Base-by-base conservation (phyloP, 208 protist genomes). In the Naegleria gruberi region DNA sequence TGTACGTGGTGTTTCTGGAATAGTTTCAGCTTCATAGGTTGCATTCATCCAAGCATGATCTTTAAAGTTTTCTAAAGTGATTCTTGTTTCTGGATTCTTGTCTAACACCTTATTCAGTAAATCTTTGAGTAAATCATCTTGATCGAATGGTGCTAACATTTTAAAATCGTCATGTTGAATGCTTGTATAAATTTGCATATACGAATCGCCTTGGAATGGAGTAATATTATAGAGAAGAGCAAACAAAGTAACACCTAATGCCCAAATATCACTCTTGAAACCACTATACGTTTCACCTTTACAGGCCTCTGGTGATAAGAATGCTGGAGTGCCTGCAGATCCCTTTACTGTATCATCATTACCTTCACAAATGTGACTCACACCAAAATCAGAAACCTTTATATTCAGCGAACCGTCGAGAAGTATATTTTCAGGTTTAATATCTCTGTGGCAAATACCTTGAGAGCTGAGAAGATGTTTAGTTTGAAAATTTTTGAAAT, bases 201-300 rank as follows among this genome's bases (percentile, higher is more conserved):
- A 90, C 5, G 77, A 92, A 19, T 47, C 45, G 8, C 90, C 89
- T 6, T 55, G 89, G 82, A 96, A 96, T 34, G 96, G 95, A 37
- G 97, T 91, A 41, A 74, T 89, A 42, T 95, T 95, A 90, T 92
- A 95, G 8, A 94, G 91, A 87, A 96, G 92, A 91, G 96, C 91
- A 90, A 94, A 98, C 37, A 98, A 90, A 23, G 96, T 97, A 86
- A 98, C 92, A 17, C 96, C 96, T 81, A 97, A 95, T 23, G 95
- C 93, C 96, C 96, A 98, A 90, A 95, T 96, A 92, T 98, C 96
- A 47, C 93, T 94, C 19, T 96, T 94, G 10, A 95, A 92, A 42
- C 95, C 96, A 1, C 65, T 57, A 5, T 94, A 91, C 10, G 87
- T 51, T 43, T 91, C 89, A 23, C 93, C 93, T 40, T 90, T 65